Evolutionary conservation across 192 early-diverging fungal species (phyloP).

Genomic region (Entophlyctis luteolus): DNA sequence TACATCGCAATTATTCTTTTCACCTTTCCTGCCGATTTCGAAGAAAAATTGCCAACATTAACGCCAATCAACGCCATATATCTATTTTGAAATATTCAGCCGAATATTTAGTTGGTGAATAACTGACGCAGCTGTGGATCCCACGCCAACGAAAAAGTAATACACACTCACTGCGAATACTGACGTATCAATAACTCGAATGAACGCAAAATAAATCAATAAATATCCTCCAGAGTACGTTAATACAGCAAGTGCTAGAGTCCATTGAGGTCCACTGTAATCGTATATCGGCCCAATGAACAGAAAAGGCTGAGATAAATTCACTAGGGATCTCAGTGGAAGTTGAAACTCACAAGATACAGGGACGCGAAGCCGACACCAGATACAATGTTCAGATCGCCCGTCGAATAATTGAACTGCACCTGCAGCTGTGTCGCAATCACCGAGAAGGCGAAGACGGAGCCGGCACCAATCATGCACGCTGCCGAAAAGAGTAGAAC

Average conservation of each 20-base stretch:
- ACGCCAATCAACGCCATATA: slow-evolving; percentile 34
- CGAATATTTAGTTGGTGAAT: too few species aligned
- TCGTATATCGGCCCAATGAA: slow-evolving; percentile 38
- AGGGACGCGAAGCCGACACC: slow-evolving; percentile 29
- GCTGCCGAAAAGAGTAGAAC: not conserved
- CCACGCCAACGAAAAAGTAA: slow-evolving; percentile 30
- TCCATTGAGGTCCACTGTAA: slow-evolving; percentile 17
- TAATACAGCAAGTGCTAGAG: slow-evolving; percentile 11
- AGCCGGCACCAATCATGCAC: slow-evolving; percentile 16
- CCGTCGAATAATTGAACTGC: slow-evolving; percentile 1
- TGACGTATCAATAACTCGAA: slow-evolving; percentile 4
- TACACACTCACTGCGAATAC: slow-evolving; percentile 19
- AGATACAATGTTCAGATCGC: slow-evolving; percentile 31
- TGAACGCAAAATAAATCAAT: slow-evolving; percentile 25
- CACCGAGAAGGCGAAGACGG: slow-evolving; percentile 25
- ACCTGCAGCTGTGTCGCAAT: slow-evolving; percentile 18
- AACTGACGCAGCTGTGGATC: slow-evolving; percentile 10
- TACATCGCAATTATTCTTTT: not conserved
- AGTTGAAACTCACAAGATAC: slow-evolving; percentile 21
- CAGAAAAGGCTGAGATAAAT: slow-evolving; percentile 22
- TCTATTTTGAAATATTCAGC: too few species aligned
- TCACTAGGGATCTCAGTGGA: not conserved
- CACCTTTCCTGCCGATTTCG: slow-evolving; percentile 13
- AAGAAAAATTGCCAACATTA: slow-evolving; percentile 25
- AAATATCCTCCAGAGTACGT: slow-evolving; percentile 25